Conservation (phyloP, 306 rosid species). For the Begonia loranthoides region DNA sequence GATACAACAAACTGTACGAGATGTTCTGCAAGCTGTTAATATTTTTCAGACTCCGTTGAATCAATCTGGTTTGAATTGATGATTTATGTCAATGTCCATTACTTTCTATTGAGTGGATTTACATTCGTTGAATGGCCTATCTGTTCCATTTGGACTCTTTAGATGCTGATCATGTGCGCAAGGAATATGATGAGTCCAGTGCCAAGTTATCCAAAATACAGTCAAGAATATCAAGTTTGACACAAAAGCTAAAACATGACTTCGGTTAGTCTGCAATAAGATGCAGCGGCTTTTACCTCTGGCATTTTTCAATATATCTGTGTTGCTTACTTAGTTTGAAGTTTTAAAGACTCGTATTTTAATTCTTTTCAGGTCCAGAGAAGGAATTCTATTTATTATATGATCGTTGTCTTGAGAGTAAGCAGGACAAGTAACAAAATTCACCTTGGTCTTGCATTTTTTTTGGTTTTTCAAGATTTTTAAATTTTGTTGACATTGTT, state of each 20-base stretch:
- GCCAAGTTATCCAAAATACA: constrained; percentile 70
- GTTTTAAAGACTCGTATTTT: too few relatives aligned
- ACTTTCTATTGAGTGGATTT: background rate
- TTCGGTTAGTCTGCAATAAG: constrained; percentile 51
- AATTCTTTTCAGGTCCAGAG: constrained; percentile 47
- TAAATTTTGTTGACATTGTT: constrained; percentile 2
- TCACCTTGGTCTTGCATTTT: constrained; percentile 12
- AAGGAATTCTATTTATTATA: constrained; percentile 86
- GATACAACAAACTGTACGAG: constrained; percentile 58
- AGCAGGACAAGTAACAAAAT: constrained; percentile 68
- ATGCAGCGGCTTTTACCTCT: background rate
- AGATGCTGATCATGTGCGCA: constrained; percentile 85
- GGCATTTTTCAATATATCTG: background rate
- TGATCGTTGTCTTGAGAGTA: constrained; percentile 79
- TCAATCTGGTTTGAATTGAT: constrained; percentile 50
- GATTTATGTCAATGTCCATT: constrained; percentile 1
- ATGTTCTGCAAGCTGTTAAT: constrained; percentile 55
- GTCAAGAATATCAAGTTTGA: constrained; percentile 77
- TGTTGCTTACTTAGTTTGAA: too few relatives aligned
- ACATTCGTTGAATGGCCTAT: constrained; percentile 6
- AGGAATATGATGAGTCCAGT: constrained; percentile 88
- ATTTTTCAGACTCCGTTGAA: constrained; percentile 84
- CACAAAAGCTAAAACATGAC: constrained; percentile 64
- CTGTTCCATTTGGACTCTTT: constrained; percentile 20
- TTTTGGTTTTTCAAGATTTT: constrained; percentile 2